Base-by-base conservation (phyloP, 2,329 filamentous ascomycete genomes). In the Dactylellina parvicollis region DNA sequence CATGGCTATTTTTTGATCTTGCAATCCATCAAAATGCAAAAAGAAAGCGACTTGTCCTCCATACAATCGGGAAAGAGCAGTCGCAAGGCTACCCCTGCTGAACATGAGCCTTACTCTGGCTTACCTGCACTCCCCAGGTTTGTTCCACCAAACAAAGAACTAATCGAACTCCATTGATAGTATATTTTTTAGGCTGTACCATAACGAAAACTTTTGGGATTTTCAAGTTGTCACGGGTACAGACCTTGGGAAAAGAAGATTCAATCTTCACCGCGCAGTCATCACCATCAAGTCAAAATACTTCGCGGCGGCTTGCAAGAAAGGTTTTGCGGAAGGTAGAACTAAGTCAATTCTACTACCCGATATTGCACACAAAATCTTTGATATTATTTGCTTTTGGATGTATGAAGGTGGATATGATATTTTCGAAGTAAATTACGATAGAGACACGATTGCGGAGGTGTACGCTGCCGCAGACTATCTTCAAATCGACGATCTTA, bases 331-430 rank as follows among this genome's bases (percentile, higher is more conserved):
- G 16, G 56, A 60, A 36, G 56, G 56, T 12, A 34, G 4, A 1
- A 16, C 40, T 2, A 4, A 28, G n/a, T 38, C 47, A 24, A 36
- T 49, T 18, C 22, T 22, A 16, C 30, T 60, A 0, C 12, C 28
- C 12, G 56, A 60, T 9, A 32, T 57, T 22, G 16, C 3, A 3
- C 34, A 9, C 3, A 3, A 3, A 8, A 9, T 18, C 4, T 54
- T 54, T 10, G 49, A 54, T 8, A 14, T 32, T 0, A 26, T 62
- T 4, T 46, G 20, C 18, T 22, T 9, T 1, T 62, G 47, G 46
- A 62, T 62, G 32, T 62, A 62, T 36, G 32, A 54, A 2, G 34
- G 36, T 9, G 32, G 10, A n/a, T n/a, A 10, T 24, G 38, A 14
- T 10, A 40, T 14, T 54, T 54, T 16, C 20, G 16, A 16, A n/a